Percentiles rank a stretch among this genome's conserved stretches.
phyloP scores from a whole-genome alignment of 768 basidiomycete genomes.

The Coprinellus micaceus region DNA sequence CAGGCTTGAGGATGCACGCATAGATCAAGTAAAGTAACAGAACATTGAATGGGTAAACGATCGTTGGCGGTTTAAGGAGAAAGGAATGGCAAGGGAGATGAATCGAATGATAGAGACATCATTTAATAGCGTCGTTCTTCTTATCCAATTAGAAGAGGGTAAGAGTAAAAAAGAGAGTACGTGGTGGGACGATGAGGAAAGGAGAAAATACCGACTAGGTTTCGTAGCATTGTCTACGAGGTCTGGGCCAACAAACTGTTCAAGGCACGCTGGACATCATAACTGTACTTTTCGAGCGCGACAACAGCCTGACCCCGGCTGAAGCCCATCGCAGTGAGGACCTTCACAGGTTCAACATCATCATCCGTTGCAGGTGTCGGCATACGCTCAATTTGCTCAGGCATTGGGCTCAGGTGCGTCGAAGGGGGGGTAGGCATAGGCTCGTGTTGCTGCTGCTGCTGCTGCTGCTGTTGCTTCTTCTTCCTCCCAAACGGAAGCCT shows the following conservation, averaged over 20 bases:
- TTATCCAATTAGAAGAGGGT: conserved; percentile 8
- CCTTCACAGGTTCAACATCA: conserved; percentile 73
- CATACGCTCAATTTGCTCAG: conserved; percentile 40
- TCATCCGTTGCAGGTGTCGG: conserved; percentile 58
- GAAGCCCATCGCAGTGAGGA: conserved; percentile 89
- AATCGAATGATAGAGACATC: background rate
- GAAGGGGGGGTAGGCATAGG: conserved; percentile 38
- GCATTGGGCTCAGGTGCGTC: conserved; percentile 38
- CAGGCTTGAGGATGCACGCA: no score
- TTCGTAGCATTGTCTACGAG: background rate
- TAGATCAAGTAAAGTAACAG: no score
- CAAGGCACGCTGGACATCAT: conserved; percentile 74
- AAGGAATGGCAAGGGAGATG: no score
- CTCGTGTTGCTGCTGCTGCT: no score
- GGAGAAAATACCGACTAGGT: no score
- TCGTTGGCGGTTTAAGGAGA: no score
- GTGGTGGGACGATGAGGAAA: no score
- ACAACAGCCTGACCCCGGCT: conserved; percentile 73
- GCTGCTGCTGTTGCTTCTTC: conserved; percentile 59
- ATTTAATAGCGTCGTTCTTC: background rate
- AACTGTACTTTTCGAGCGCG: conserved; percentile 81
- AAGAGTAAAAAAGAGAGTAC: background rate
- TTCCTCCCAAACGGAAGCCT: conserved; percentile 77
- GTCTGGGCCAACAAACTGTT: conserved; percentile 60
- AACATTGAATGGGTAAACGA: no score